These are phyloP conservation scores for Fusarium sp. DNA, from an alignment of 2,329 filamentous ascomycete species.

Conservation along the genomic window DNA sequence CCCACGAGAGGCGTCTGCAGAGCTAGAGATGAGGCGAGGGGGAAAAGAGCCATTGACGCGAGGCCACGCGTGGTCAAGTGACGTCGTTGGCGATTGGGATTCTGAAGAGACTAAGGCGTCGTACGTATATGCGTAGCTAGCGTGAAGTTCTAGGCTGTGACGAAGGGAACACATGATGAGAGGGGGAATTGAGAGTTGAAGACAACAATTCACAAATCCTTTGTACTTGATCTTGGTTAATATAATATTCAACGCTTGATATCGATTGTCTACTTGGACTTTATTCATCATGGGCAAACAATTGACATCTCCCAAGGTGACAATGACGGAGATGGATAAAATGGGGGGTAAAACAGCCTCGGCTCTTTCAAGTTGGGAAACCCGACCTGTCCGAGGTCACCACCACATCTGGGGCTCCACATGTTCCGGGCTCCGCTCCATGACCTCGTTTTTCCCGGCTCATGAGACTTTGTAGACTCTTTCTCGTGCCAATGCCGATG, in stretches of 20 bases:
- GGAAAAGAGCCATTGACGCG: conserved; percentile 1
- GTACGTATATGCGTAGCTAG: background rate
- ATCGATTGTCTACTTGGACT: background rate
- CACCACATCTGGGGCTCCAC: conserved; percentile 5
- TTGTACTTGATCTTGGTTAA: background rate
- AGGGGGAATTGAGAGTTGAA: background rate
- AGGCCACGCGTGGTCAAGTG: conserved; percentile 12
- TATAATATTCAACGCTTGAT: background rate
- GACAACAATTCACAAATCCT: background rate
- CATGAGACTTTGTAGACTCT: conserved; percentile 17
- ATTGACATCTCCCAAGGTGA: background rate
- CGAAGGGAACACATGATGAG: background rate
- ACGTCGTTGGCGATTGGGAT: conserved; percentile 3
- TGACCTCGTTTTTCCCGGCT: conserved; percentile 16
- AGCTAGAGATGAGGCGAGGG: conserved; percentile 6
- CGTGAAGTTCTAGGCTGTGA: background rate
- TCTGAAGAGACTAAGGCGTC: background rate
- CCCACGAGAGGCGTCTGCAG: background rate
- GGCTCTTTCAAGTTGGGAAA: conserved; percentile 27
- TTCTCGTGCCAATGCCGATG: conserved; percentile 10
- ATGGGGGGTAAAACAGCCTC: conserved; percentile 24
- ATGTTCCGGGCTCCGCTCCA: conserved; percentile 13
- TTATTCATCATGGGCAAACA: background rate
- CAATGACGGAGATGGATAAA: background rate
- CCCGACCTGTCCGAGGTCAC: conserved; percentile 15